Evolutionary conservation across 129 eudicot species (phyloP), one percentile per base, ranked within the genome.

Genomic region (Centella asiatica): DNA sequence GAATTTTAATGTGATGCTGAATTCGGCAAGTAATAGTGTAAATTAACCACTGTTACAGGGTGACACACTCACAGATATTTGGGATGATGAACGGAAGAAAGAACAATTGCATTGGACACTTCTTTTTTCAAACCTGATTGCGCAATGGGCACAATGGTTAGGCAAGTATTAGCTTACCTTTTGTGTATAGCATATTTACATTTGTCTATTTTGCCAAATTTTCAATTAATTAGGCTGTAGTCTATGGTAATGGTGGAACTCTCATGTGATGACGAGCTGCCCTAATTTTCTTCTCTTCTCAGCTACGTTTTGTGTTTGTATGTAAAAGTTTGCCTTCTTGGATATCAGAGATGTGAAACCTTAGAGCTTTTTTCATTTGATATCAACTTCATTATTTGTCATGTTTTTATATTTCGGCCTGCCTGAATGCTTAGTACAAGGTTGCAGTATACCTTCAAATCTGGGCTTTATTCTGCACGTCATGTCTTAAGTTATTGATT

Each of bases 131-230:
- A 76, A 82, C 48, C 37, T 93, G 58, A 74, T 93, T 71, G 83
- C 89, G 18, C 92, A 93, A 61, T 93, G 96, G 99, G 96, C 99
- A 36, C 99, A 93, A 62, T 93, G 95, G 95, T 67, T 93, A 68
- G 90, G 97, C 85, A 60, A 54, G 84, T 57, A 48, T 26, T 47
- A 22, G 51, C 31, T 46, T 28, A 14, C 51, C 60, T 36, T 33
- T 3, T 8, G 20, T 31, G 50, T 20, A 24, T 51, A 31, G 46
- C 23, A 44, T 8, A 15, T 55, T n/a, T 72, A 62, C 17, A 47
- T 54, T n/a, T 14, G 13, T 22, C 47, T 48, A 27, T 26, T 37
- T 13, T 28, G 14, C 44, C 56, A 19, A 8, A n/a, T 1, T 11
- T 64, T 10, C 4, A 31, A 46, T n/a, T 2, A 17, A 17, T 28